Conservation (phyloP, 345 rosid genomes). For the Populus davidiana region DNA sequence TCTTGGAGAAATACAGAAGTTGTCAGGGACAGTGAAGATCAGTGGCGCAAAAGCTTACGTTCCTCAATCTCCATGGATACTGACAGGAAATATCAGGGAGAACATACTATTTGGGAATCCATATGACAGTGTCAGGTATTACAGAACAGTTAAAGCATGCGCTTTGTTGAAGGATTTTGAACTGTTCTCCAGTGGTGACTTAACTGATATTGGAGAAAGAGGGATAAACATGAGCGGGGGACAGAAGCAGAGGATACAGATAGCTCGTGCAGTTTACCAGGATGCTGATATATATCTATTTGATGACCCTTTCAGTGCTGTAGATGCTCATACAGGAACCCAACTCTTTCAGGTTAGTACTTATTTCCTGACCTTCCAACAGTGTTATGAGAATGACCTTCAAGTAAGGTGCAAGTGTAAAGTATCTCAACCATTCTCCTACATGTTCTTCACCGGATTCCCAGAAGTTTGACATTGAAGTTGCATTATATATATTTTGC, state of each 20-base stretch:
- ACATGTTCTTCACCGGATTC: not conserved
- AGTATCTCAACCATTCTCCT: not conserved
- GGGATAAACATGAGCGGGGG: slow-evolving; percentile 99
- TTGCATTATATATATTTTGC: slow-evolving; percentile 9
- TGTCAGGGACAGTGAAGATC: slow-evolving; percentile 61
- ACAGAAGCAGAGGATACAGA: slow-evolving; percentile 91
- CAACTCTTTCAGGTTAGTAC: slow-evolving; percentile 64
- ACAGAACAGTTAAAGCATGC: slow-evolving; percentile 67
- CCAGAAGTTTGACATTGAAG: not conserved
- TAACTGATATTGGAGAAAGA: slow-evolving; percentile 92
- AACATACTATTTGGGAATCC: slow-evolving; percentile 79
- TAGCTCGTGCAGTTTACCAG: slow-evolving; percentile 90
- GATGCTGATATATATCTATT: slow-evolving; percentile 86
- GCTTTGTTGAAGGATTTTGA: slow-evolving; percentile 77
- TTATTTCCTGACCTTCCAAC: not conserved
- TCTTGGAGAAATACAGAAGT: slow-evolving; percentile 75
- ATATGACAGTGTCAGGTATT: slow-evolving; percentile 51
- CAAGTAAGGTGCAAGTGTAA: not conserved
- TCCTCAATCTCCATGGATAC: slow-evolving; percentile 89
- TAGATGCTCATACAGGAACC: slow-evolving; percentile 94
- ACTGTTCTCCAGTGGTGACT: slow-evolving; percentile 70
- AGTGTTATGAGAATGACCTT: too few species aligned
- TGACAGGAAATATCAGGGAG: slow-evolving; percentile 74
- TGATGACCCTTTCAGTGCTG: slow-evolving; percentile 96
- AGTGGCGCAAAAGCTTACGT: slow-evolving; percentile 85